Evolutionary conservation across 1,139 yeast species (phyloP).

Genomic region (Suhomyces chickasaworum): DNA sequence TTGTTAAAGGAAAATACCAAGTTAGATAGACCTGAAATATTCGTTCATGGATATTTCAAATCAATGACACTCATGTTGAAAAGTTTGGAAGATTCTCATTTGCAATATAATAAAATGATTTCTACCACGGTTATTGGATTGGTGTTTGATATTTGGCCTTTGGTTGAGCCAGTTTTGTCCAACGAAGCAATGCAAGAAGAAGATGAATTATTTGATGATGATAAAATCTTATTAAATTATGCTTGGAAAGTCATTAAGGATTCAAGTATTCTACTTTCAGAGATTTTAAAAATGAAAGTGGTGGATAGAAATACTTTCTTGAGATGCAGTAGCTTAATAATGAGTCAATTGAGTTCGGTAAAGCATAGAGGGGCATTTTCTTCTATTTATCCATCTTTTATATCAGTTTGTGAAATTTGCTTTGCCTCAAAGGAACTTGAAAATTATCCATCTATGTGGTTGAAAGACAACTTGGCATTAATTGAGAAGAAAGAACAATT

Average conservation of each 20-base stretch:
- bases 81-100: constrained; percentile 5
- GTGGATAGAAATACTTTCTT: constrained; percentile 16
- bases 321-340: constrained; percentile 43
- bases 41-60: constrained; percentile 66
- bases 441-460: constrained; percentile 51
- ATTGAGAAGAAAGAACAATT: constrained; percentile 62
- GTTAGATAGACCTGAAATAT: constrained; percentile 25
- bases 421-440: constrained; percentile 29
- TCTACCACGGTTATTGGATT: constrained; percentile 11
- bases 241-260: constrained; percentile 89
- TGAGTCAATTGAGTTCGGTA: constrained; percentile 68
- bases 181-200: constrained; percentile 43
- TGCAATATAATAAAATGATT: constrained; percentile 7
- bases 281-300: constrained; percentile 30
- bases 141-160: constrained; percentile 51
- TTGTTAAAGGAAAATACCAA: constrained; percentile 26
- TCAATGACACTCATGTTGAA: constrained; percentile 49
- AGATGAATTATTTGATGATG: constrained; percentile 27
- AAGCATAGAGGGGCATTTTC: constrained; percentile 93
- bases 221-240: constrained; percentile 64
- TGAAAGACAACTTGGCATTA: constrained; percentile 51
- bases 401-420: constrained; percentile 60
- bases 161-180: constrained; percentile 56
- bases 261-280: constrained; percentile 56
- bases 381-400: constrained; percentile 79